A percentile compares a stretch with the other conserved stretches of the same genome.
Conservation (phyloP, 225 moss, liverwort and hornwort genomes). For the Pleurozium schreberi region DNA sequence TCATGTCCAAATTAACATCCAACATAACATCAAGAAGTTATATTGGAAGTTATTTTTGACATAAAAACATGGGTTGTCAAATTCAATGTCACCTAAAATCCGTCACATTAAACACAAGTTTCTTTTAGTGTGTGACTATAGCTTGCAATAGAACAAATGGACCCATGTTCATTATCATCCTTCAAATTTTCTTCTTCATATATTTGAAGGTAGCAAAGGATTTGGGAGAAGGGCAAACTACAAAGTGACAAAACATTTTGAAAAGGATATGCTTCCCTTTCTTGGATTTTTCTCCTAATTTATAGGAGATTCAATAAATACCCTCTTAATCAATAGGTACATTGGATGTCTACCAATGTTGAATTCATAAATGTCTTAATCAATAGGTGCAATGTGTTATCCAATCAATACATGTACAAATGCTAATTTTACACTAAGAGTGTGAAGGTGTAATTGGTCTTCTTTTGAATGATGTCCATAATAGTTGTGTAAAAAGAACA, state of each 20-base stretch:
- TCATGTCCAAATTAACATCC: no score
- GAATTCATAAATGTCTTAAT: not conserved
- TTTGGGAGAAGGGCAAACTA: fast-evolving
- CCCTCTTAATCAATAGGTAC: not conserved
- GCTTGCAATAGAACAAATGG: no score
- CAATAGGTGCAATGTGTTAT: not conserved
- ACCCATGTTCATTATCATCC: not conserved
- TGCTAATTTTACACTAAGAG: not conserved
- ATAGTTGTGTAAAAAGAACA: slow-evolving; percentile 1
- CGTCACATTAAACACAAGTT: no score
- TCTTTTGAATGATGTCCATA: slow-evolving; percentile 15
- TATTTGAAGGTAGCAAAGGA: no score
- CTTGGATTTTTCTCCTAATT: no score
- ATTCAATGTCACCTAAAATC: no score
- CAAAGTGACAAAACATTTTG: no score
- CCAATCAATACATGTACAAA: not conserved
- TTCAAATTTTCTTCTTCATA: no score
- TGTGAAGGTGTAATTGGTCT: not conserved
- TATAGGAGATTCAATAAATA: not conserved
- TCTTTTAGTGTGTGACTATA: no score
- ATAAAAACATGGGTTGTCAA: no score
- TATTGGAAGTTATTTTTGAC: no score
- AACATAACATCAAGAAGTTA: no score
- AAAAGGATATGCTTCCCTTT: not conserved
- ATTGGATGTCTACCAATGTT: not conserved